phyloP scores from a whole-genome alignment of 2,329 filamentous ascomycete species.

The Penicillium sumatraense region DNA sequence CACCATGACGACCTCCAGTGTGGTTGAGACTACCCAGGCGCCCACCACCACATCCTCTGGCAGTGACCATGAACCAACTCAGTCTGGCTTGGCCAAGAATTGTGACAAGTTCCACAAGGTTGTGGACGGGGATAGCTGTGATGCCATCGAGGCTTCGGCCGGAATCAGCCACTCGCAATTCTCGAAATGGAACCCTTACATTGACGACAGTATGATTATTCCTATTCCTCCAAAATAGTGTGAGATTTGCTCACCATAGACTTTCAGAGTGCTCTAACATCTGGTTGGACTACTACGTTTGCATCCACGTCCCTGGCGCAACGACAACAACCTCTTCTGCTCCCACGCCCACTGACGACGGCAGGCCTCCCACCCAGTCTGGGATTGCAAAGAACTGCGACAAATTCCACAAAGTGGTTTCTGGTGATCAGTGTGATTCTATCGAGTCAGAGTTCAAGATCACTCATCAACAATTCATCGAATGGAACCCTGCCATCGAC shows the following conservation, averaged over 20 bases:
- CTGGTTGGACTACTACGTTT: conserved; percentile 1
- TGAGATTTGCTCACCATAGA: neutral
- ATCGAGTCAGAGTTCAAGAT: conserved; percentile 2
- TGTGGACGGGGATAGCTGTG: conserved; percentile 13
- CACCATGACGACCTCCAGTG: conserved; percentile 6
- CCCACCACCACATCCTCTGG: conserved; percentile 7
- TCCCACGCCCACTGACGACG: neutral
- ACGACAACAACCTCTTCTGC: neutral
- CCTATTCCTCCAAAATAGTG: neutral
- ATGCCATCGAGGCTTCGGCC: conserved; percentile 8
- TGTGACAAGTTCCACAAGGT: conserved; percentile 17
- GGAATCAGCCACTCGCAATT: conserved; percentile 14
- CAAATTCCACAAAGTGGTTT: conserved; percentile 2
- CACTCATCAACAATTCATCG: conserved; percentile 1
- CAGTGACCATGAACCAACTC: conserved; percentile 8
- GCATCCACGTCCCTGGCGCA: neutral
- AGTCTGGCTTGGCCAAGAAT: conserved; percentile 11
- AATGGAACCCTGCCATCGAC: conserved; percentile 1
- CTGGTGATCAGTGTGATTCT: conserved; percentile 1
- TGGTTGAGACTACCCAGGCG: conserved; percentile 5
- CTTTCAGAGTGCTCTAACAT: neutral
- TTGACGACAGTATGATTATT: conserved; percentile 8
- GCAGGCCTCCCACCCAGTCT: neutral
- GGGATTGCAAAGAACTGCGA: neutral
- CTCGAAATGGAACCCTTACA: conserved; percentile 11